Conservation (phyloP, 768 basidiomycete genomes). For the Xanthoconium stramineum region DNA sequence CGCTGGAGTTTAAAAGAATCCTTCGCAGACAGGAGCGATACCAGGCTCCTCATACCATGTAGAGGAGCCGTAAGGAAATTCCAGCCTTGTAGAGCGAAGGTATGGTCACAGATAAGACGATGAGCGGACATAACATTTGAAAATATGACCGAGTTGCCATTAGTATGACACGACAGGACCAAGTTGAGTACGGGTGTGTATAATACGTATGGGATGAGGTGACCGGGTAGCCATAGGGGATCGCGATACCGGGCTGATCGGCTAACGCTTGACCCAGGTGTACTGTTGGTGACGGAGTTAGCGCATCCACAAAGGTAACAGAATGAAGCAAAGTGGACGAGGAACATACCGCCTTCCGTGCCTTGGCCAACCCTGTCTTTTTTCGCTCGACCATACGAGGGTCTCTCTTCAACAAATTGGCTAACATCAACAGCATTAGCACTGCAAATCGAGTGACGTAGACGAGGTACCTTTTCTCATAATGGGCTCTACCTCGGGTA, state of each 20-base stretch:
- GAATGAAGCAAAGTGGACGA: too few species aligned
- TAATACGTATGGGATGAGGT: not conserved
- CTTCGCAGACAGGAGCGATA: too few species aligned
- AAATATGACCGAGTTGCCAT: too few species aligned
- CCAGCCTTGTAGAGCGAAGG: too few species aligned
- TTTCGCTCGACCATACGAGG: conserved; percentile 98
- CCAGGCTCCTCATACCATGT: too few species aligned
- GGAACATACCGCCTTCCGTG: conserved; percentile 79
- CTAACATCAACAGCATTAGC: conserved; percentile 38
- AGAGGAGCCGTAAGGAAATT: too few species aligned
- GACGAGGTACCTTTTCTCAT: conserved; percentile 61
- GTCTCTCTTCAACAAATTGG: conserved; percentile 84
- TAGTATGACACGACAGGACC: not conserved
- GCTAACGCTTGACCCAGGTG: conserved; percentile 84
- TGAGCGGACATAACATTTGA: too few species aligned
- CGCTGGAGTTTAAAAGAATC: too few species aligned
- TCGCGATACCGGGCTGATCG: not conserved
- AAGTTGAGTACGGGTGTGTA: not conserved
- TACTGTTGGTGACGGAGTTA: conserved; percentile 46
- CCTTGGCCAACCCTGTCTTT: conserved; percentile 91
- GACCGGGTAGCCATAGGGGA: not conserved
- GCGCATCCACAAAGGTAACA: not conserved
- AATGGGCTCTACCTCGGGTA: conserved; percentile 59
- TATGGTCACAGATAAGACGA: too few species aligned
- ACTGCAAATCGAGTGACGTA: not conserved